Percentiles rank a stretch among this genome's conserved stretches.
Conservation (phyloP, 495 filamentous ascomycete species). For the Articulospora tetracladia region DNA sequence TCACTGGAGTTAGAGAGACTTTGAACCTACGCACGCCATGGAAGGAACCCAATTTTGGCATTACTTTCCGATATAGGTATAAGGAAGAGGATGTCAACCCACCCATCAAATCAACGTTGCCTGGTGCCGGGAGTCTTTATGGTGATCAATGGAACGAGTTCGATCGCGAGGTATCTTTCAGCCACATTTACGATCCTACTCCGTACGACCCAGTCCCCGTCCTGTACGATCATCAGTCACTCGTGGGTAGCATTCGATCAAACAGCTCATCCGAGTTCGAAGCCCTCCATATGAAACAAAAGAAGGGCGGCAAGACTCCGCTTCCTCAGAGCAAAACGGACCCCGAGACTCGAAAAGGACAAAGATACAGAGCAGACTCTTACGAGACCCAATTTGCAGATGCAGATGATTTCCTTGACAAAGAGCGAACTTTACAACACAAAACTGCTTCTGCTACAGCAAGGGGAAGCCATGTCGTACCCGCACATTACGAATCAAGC, state of each 20-base stretch:
- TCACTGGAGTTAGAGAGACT: neutral
- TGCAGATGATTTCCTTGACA: no score
- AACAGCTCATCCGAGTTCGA: neutral
- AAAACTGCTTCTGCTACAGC: no score
- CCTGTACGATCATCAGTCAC: no score
- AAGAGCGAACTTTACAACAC: no score
- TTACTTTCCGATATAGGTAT: neutral
- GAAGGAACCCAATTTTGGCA: conserved; percentile 3
- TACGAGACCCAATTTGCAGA: no score
- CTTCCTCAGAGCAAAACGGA: neutral
- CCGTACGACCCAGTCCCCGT: neutral
- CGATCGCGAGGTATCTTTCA: neutral
- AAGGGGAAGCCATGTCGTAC: no score
- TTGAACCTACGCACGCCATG: neutral
- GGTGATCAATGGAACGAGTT: neutral
- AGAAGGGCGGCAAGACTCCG: neutral
- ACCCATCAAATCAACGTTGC: neutral
- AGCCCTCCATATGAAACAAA: neutral
- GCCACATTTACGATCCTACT: neutral
- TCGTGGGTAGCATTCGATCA: neutral
- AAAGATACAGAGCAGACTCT: neutral
- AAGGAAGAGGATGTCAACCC: neutral
- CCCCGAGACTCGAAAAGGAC: neutral
- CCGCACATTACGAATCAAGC: no score
- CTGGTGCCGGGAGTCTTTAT: neutral